Conservation (phyloP, 306 rosid genomes). For the Dryas drummondii region DNA sequence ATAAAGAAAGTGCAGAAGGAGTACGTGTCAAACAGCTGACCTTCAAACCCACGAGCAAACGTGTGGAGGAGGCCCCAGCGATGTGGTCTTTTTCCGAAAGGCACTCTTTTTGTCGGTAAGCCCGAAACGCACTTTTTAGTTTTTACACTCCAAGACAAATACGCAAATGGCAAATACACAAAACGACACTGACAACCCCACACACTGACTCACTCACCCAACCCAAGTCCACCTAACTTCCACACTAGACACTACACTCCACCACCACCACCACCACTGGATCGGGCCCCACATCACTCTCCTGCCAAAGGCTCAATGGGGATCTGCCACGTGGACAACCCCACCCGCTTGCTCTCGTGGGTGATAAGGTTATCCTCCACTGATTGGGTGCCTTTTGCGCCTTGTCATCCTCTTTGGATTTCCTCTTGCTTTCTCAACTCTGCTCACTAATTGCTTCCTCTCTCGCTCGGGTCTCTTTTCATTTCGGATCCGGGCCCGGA, state of each 20-base stretch:
- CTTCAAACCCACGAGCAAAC: neutral
- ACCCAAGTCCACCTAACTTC: too few relatives aligned
- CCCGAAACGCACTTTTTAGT: neutral
- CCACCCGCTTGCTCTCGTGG: neutral
- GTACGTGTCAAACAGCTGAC: slow-evolving; percentile 11
- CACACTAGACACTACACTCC: neutral
- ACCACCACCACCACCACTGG: neutral
- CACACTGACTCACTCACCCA: neutral
- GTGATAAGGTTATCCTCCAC: slow-evolving; percentile 55
- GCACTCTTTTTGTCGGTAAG: too few relatives aligned
- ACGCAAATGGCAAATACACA: neutral
- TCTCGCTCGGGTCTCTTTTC: neutral
- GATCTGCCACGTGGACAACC: slow-evolving; percentile 14
- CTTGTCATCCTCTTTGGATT: slow-evolving; percentile 38
- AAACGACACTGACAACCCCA: slow-evolving; percentile 7
- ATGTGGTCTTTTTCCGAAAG: neutral
- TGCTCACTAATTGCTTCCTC: neutral
- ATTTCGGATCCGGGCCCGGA: neutral
- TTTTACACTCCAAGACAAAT: neutral
- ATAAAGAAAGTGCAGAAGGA: neutral
- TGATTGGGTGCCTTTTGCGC: slow-evolving; percentile 43
- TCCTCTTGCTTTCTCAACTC: neutral
- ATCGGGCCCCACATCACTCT: too few relatives aligned
- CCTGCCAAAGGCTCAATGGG: too few relatives aligned
- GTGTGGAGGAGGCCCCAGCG: neutral